These are phyloP conservation scores for Aspergillus avenaceus DNA, from an alignment of 495 filamentous ascomycete species.

Conservation along the genomic window DNA sequence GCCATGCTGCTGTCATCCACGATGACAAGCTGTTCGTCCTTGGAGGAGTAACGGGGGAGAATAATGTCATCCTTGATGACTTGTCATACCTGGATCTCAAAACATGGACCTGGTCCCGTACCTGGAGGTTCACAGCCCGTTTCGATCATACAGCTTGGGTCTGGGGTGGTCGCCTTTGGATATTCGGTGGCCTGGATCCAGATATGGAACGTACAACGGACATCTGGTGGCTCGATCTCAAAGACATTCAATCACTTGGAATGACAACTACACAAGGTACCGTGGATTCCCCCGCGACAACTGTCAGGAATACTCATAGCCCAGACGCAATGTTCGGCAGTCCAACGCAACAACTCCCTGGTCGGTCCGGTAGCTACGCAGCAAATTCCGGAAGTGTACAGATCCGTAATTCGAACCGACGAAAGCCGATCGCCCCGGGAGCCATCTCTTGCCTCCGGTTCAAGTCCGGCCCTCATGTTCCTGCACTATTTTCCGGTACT, in stretches of 20 bases:
- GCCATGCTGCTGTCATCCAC: constrained; percentile 90
- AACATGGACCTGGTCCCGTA: constrained; percentile 95
- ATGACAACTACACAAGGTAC: constrained; percentile 65
- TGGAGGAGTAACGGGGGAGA: constrained; percentile 83
- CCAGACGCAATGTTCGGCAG: constrained; percentile 42
- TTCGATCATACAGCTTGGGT: constrained; percentile 94
- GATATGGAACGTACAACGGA: constrained; percentile 96
- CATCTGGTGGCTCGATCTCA: constrained; percentile 94
- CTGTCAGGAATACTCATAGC: constrained; percentile 35
- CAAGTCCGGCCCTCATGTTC: constrained; percentile 80
- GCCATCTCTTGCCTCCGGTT: constrained; percentile 88
- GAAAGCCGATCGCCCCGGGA: constrained; percentile 74
- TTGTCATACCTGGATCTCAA: constrained; percentile 94
- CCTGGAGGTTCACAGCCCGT: constrained; percentile 88
- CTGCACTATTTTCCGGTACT: constrained; percentile 79
- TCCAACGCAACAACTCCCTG: constrained; percentile 35
- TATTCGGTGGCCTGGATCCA: constrained; percentile 90
- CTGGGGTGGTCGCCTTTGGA: constrained; percentile 89
- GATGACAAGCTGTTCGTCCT: constrained; percentile 95
- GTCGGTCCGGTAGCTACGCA: constrained; percentile 70
- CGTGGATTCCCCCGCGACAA: constrained; percentile 39
- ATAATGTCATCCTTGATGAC: constrained; percentile 86
- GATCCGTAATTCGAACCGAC: constrained; percentile 65
- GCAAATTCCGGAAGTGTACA: constrained; percentile 88
- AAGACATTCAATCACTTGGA: constrained; percentile 80